Evolutionary conservation across 768 basidiomycete genomes (phyloP).

Genomic region (Tylopilus subfusipes): DNA sequence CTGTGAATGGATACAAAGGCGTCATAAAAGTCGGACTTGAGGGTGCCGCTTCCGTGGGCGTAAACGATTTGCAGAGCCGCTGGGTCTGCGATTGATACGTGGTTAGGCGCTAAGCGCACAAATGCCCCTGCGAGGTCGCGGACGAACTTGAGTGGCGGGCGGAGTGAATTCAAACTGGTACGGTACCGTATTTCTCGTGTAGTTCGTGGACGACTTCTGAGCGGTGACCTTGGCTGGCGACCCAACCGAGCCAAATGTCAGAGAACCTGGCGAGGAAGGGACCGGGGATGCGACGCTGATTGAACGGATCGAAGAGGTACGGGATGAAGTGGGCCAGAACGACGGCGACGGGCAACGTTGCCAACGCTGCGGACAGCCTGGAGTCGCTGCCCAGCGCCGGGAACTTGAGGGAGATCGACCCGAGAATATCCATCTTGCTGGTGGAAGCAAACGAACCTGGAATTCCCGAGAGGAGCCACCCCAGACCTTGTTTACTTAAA

Average conservation of each 20-base stretch:
- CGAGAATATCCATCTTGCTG: constrained; percentile 18
- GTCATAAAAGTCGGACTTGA: constrained; percentile 77
- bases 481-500: constrained; percentile 1
- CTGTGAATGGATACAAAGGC: constrained; percentile 73
- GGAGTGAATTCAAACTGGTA: not conserved
- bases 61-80: constrained; percentile 73
- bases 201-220: constrained; percentile 70
- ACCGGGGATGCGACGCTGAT: constrained; percentile 62
- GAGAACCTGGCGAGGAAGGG: constrained; percentile 70
- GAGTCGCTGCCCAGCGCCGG: not conserved
- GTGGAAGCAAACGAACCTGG: constrained; percentile 3
- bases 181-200: constrained; percentile 70
- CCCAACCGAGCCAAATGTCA: constrained; percentile 68
- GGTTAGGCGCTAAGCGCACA: constrained; percentile 72
- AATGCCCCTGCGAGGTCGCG: constrained; percentile 47
- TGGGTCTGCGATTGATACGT: constrained; percentile 74
- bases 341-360: constrained; percentile 16
- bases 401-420: constrained; percentile 6
- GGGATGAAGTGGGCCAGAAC: constrained; percentile 36
- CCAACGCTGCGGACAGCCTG: constrained; percentile 6
- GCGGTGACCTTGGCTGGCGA: constrained; percentile 65
- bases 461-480: not conserved
- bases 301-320: constrained; percentile 56
- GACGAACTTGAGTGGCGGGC: not conserved
- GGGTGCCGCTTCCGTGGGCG: constrained; percentile 79